Evolutionary conservation across 140 eudicot species (phyloP).

Genomic region (Flaveria floridana): DNA sequence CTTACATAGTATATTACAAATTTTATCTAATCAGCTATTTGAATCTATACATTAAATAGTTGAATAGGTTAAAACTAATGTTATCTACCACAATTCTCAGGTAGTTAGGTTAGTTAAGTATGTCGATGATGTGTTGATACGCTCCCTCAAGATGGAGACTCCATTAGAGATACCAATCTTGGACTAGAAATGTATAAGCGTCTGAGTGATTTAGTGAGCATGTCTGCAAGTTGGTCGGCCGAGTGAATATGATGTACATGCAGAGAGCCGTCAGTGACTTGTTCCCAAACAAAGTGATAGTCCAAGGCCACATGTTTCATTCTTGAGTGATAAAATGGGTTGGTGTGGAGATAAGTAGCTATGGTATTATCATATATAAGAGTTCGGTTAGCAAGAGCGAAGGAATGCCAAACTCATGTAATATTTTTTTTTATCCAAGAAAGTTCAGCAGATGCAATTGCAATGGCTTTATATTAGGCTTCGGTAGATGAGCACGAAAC

Average conservation of each 20-base stretch:
- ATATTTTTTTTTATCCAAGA: too few species aligned
- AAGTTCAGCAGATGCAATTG: not conserved
- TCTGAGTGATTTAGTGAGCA: not conserved
- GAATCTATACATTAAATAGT: too few species aligned
- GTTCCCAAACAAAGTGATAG: too few species aligned
- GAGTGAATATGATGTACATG: not conserved
- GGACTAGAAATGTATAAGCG: not conserved
- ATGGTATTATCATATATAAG: not conserved
- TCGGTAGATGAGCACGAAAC: too few species aligned
- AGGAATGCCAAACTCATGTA: not conserved
- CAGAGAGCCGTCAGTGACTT: not conserved
- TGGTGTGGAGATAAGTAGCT: not conserved
- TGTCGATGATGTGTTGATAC: not conserved
- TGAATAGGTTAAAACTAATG: too few species aligned
- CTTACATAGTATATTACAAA: too few species aligned
- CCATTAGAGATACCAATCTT: not conserved
- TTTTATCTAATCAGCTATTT: too few species aligned
- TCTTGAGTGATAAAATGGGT: too few species aligned
- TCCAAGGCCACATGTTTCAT: too few species aligned
- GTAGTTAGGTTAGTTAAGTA: too few species aligned
- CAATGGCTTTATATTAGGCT: not conserved
- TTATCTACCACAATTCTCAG: too few species aligned
- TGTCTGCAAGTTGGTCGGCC: not conserved
- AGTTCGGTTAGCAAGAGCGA: not conserved
- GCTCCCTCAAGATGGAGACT: not conserved